These are phyloP conservation scores for Leptographium radiaticola DNA, from an alignment of 2,329 filamentous ascomycete species.

Conservation along the genomic window DNA sequence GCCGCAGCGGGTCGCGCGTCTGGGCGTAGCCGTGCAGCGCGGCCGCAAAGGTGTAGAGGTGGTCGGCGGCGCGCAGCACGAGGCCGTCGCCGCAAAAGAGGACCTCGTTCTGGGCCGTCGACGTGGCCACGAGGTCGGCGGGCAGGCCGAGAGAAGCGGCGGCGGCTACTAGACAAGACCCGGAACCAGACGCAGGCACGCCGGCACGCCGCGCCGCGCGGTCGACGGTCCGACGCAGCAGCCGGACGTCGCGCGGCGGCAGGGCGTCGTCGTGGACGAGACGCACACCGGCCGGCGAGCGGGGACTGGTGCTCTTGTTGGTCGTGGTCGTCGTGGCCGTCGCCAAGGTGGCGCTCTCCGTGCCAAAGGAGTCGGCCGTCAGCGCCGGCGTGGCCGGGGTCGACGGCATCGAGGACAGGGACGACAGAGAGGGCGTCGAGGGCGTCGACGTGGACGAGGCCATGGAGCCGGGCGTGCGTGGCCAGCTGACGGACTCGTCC, in stretches of 20 bases:
- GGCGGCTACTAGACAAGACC: too few species aligned
- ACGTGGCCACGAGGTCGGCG: conserved; percentile 39
- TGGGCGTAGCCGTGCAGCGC: conserved; percentile 44
- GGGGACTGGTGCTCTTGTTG: neutral
- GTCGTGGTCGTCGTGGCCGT: neutral
- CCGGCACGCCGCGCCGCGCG: conserved; percentile 38
- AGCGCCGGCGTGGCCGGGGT: conserved; percentile 4
- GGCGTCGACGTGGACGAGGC: neutral
- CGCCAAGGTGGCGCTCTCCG: conserved; percentile 9
- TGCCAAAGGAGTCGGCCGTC: conserved; percentile 10
- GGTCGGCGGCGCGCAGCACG: conserved; percentile 45
- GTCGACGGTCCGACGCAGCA: conserved; percentile 32
- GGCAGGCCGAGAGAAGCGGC: conserved; percentile 32
- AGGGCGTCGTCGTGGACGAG: conserved; percentile 36
- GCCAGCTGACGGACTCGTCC: neutral
- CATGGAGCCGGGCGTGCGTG: neutral
- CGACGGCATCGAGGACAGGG: conserved; percentile 19
- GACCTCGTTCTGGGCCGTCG: conserved; percentile 45
- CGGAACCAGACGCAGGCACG: too few species aligned
- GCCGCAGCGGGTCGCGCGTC: conserved; percentile 27
- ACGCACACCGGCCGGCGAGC: conserved; percentile 25
- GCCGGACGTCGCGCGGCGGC: conserved; percentile 31
- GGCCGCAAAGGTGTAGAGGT: conserved; percentile 51
- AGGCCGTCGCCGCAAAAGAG: conserved; percentile 45
- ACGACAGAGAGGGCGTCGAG: conserved; percentile 8